Evolutionary conservation across 164 flowering plant species (phyloP).

Genomic region (Magnolia sinica): DNA sequence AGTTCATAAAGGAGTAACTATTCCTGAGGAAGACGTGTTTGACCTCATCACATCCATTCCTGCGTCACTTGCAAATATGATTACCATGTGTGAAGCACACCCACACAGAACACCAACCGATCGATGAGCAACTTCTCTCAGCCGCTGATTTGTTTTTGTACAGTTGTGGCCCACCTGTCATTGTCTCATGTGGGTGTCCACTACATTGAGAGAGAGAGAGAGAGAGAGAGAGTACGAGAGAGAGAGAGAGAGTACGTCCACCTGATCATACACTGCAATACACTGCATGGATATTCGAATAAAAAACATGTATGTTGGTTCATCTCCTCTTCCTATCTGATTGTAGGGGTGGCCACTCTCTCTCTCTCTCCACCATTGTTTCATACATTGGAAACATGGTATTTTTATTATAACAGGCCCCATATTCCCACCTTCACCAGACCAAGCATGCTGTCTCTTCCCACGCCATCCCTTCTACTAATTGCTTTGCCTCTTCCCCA

Average conservation of each 20-base stretch:
- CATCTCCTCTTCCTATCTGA: background rate
- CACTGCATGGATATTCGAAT: background rate
- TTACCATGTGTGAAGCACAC: too few species aligned
- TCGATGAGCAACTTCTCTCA: too few species aligned
- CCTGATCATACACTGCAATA: background rate
- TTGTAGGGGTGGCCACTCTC: constrained; percentile 9
- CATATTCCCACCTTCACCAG: constrained; percentile 27
- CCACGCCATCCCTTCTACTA: constrained; percentile 20
- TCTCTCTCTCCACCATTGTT: constrained; percentile 44
- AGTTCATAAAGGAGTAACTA: too few species aligned
- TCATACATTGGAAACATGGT: constrained; percentile 49
- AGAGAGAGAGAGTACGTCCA: background rate
- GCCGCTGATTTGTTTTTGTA: too few species aligned
- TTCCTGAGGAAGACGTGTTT: too few species aligned
- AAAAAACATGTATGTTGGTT: background rate
- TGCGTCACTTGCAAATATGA: too few species aligned
- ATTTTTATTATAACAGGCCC: constrained; percentile 37
- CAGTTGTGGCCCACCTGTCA: too few species aligned
- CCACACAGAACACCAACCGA: too few species aligned
- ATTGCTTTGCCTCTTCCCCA: constrained; percentile 17
- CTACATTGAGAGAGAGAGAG: background rate
- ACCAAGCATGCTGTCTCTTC: constrained; percentile 45
- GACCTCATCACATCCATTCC: too few species aligned
- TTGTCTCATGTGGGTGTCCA: background rate
- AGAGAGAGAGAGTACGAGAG: background rate